phyloP scores from a whole-genome alignment of 768 basidiomycete genomes.

The Leucogyrophana mollusca region DNA sequence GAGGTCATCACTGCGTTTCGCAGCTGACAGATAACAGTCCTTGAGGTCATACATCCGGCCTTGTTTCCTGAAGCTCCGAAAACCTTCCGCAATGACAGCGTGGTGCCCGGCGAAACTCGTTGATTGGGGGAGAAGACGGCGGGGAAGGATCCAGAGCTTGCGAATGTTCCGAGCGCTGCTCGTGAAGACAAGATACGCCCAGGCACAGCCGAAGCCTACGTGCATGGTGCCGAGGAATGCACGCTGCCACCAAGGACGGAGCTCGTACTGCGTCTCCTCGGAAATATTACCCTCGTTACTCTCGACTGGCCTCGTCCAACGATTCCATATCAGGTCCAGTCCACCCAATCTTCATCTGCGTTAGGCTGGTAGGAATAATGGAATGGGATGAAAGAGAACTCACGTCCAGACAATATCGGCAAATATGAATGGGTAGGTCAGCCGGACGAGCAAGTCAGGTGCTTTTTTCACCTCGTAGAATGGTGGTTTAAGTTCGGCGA shows the following conservation, averaged over 20 bases:
- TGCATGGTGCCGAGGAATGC: slow-evolving; percentile 26
- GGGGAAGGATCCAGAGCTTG: slow-evolving; percentile 30
- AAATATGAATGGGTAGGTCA: slow-evolving; percentile 27
- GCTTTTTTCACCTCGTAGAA: slow-evolving; percentile 24
- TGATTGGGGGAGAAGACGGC: too few species aligned
- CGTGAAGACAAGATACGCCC: slow-evolving; percentile 25
- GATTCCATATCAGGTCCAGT: background rate
- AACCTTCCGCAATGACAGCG: slow-evolving; percentile 9
- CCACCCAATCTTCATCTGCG: background rate
- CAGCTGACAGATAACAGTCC: background rate
- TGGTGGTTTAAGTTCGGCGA: slow-evolving; percentile 9
- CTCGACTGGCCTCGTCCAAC: background rate
- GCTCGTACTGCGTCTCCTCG: slow-evolving; percentile 11
- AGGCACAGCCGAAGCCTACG: slow-evolving; percentile 24
- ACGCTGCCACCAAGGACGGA: slow-evolving; percentile 29
- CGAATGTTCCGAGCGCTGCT: slow-evolving; percentile 26
- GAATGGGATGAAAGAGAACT: slow-evolving; percentile 5
- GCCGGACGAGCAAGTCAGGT: slow-evolving; percentile 14
- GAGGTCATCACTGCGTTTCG: slow-evolving; percentile 1
- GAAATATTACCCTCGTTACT: background rate
- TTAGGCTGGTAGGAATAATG: background rate
- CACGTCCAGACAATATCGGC: slow-evolving; percentile 29
- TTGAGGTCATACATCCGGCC: slow-evolving; percentile 2
- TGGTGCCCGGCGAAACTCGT: background rate
- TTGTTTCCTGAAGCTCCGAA: slow-evolving; percentile 12